These are phyloP conservation scores for Podila verticillata DNA, from an alignment of 192 early-diverging fungal genomes.

Conservation along the genomic window DNA sequence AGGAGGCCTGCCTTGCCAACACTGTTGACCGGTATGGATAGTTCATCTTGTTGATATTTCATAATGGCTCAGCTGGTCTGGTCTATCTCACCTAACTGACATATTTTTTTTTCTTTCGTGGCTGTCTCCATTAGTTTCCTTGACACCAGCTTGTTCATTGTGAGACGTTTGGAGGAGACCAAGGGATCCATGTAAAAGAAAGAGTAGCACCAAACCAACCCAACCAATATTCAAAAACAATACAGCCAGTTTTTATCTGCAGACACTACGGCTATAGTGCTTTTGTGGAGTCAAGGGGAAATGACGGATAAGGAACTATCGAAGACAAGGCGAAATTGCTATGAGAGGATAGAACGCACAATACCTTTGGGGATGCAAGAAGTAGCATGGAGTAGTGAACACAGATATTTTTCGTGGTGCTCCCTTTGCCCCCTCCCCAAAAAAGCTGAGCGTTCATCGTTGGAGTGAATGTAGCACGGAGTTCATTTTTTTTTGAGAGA, in stretches of 20 bases:
- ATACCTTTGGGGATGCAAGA: no score
- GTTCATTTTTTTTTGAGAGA: no score
- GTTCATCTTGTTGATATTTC: not conserved
- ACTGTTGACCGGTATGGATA: slow-evolving; percentile 61
- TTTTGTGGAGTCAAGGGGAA: no score
- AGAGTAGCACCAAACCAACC: not conserved
- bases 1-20: slow-evolving; percentile 67
- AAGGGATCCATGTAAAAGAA: slow-evolving; percentile 53
- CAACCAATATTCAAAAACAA: not conserved
- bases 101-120: not conserved
- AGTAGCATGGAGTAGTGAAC: no score
- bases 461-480: no score
- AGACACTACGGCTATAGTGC: no score
- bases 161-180: slow-evolving; percentile 61
- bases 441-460: no score
- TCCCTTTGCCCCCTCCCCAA: no score
- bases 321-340: no score
- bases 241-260: not conserved
- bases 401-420: no score
- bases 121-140: slow-evolving; percentile 49
- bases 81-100: not conserved
- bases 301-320: no score
- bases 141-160: slow-evolving; percentile 64
- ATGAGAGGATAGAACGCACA: no score
- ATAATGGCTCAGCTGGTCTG: not conserved